phyloP scores from a whole-genome alignment of 2,329 filamentous ascomycete genomes.

The Sclerotinia glacialis region DNA sequence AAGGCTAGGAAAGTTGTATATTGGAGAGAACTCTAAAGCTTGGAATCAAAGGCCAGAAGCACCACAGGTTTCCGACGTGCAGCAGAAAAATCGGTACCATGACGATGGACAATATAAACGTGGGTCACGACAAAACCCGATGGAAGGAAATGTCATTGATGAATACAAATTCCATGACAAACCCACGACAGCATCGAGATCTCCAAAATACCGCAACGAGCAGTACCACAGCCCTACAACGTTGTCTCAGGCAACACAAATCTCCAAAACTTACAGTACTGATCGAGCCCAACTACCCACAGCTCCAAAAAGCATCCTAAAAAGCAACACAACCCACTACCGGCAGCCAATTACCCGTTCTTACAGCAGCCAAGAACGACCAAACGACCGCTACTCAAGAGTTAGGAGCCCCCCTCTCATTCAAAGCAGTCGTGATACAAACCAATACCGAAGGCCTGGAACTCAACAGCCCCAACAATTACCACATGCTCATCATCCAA shows the following conservation, averaged over 20 bases:
- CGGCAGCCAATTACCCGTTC: too few species aligned
- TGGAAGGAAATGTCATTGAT: neutral
- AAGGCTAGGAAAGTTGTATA: neutral
- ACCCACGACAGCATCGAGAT: neutral
- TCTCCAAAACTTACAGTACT: neutral
- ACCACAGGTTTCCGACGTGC: neutral
- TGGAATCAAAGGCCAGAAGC: neutral
- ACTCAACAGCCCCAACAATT: too few species aligned
- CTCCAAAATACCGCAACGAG: neutral
- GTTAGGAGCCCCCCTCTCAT: neutral
- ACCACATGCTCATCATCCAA: neutral
- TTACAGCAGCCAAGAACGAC: neutral
- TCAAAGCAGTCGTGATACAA: neutral
- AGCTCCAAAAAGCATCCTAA: neutral
- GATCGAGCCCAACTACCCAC: neutral
- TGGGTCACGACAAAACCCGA: neutral
- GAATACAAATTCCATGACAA: neutral
- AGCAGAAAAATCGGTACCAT: neutral
- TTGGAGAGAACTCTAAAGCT: neutral
- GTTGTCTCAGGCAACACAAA: too few species aligned
- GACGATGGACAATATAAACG: neutral
- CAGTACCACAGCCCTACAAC: neutral
- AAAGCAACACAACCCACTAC: neutral
- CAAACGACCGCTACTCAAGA: neutral
- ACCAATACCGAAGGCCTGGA: neutral